A percentile compares a stretch with the other conserved stretches of the same genome.
Evolutionary conservation across 2,329 filamentous ascomycete genomes (phyloP).

Genomic region (Chaetomium olivaceum): DNA sequence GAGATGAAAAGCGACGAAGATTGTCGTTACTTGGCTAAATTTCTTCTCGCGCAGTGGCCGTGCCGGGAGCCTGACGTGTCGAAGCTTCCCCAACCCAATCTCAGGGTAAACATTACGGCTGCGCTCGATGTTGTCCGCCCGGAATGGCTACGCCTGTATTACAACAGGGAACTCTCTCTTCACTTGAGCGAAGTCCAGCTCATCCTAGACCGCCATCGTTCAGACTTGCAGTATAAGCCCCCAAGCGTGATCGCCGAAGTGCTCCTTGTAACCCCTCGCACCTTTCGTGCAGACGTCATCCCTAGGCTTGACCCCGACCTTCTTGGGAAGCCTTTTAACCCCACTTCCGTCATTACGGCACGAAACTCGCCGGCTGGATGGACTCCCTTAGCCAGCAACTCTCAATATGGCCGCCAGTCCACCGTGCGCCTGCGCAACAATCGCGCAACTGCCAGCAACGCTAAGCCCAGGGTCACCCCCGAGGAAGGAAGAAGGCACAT

Average conservation of each 20-base stretch:
- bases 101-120: conserved; percentile 41
- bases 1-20: conserved; percentile 38
- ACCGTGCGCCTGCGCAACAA: background rate
- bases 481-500: conserved; percentile 11
- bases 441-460: conserved; percentile 4
- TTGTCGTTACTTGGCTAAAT: conserved; percentile 42
- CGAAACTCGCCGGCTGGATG: background rate
- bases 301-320: conserved; percentile 25
- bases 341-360: background rate
- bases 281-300: background rate
- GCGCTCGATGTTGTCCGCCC: conserved; percentile 45
- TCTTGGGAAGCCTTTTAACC: conserved; percentile 11
- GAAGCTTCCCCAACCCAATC: conserved; percentile 6
- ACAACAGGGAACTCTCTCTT: conserved; percentile 48
- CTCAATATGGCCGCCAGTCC: conserved; percentile 9
- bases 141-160: conserved; percentile 51
- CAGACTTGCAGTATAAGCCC: conserved; percentile 28
- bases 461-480: conserved; percentile 2
- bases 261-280: conserved; percentile 3
- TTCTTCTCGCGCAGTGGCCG: conserved; percentile 50
- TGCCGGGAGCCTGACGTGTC: conserved; percentile 25
- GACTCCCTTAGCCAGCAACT: conserved; percentile 16
- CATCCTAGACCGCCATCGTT: conserved; percentile 40
- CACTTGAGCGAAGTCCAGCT: conserved; percentile 48
- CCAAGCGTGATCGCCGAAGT: conserved; percentile 13